Percentiles rank a stretch among this genome's conserved stretches.
Evolutionary conservation across 2,329 filamentous ascomycete genomes (phyloP).

Genomic region (Colletotrichum sp.): DNA sequence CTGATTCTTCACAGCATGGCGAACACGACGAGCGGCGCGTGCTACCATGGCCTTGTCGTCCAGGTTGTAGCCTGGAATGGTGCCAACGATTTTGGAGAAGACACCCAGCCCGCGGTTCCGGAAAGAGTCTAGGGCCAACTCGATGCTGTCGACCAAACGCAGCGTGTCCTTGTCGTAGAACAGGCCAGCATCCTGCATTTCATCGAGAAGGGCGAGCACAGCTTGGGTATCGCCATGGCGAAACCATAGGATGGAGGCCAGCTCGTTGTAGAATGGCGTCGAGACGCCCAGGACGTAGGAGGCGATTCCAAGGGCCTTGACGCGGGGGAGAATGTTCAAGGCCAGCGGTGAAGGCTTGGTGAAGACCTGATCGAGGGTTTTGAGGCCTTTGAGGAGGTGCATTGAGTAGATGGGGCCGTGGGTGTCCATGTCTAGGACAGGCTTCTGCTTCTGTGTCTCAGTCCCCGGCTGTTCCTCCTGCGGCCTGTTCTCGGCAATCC

Average conservation of each 20-base stretch:
- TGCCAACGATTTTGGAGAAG: constrained; percentile 16
- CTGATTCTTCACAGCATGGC: not conserved
- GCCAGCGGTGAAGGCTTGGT: constrained; percentile 61
- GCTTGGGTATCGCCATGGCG: constrained; percentile 62
- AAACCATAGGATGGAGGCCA: constrained; percentile 67
- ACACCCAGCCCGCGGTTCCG: constrained; percentile 7
- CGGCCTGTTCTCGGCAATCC: constrained; percentile 45
- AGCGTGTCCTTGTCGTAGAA: constrained; percentile 58
- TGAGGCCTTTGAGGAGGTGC: constrained; percentile 62
- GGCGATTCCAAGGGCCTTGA: constrained; percentile 71
- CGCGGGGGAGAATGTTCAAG: constrained; percentile 66
- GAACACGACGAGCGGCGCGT: not conserved
- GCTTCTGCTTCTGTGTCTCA: constrained; percentile 8
- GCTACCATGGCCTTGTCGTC: constrained; percentile 17
- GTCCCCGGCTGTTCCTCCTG: not conserved
- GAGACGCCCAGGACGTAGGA: constrained; percentile 76
- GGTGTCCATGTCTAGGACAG: constrained; percentile 53
- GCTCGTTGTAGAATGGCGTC: constrained; percentile 72
- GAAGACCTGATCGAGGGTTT: constrained; percentile 63
- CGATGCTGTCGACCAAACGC: constrained; percentile 37
- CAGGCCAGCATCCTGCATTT: constrained; percentile 70
- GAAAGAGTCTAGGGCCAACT: constrained; percentile 30
- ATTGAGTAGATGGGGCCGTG: constrained; percentile 70
- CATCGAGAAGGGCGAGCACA: constrained; percentile 62
- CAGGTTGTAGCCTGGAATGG: constrained; percentile 21